Conservation (phyloP, 163 green algal species). For the Coccomyxa subellipsoidea region DNA sequence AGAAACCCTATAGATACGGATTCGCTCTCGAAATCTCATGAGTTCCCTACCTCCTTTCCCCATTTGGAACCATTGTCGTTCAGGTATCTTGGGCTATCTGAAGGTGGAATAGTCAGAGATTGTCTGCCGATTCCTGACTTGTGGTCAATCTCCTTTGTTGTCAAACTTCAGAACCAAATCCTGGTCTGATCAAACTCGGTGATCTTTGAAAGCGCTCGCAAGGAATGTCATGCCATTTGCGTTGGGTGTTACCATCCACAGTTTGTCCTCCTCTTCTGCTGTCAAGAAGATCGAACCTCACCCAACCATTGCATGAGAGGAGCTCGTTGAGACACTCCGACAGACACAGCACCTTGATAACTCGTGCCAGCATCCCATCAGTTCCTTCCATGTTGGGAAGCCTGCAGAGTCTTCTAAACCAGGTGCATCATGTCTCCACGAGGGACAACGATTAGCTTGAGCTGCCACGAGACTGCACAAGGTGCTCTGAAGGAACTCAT, state of each 20-base stretch:
- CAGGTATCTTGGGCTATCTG: too few relatives aligned
- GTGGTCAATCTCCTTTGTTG: too few relatives aligned
- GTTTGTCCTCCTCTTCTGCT: not conserved
- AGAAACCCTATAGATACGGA: too few relatives aligned
- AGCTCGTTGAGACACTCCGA: not conserved
- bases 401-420: not conserved
- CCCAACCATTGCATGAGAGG: not conserved
- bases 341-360: not conserved
- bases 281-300: not conserved
- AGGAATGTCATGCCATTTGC: not conserved
- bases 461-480: not conserved
- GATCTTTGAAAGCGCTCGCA: too few relatives aligned
- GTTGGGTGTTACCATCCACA: not conserved
- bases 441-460: not conserved
- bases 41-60: too few relatives aligned
- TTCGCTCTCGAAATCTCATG: too few relatives aligned
- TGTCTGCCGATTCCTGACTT: too few relatives aligned
- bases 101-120: too few relatives aligned
- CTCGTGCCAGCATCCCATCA: not conserved
- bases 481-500: not conserved
- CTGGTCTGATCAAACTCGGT: too few relatives aligned
- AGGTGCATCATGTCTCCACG: not conserved
- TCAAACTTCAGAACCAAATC: too few relatives aligned
- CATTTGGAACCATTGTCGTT: too few relatives aligned
- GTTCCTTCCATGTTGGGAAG: not conserved